These are phyloP conservation scores for Dendrocalamus sinicus DNA, from an alignment of 176 grass and related monocot species.

Conservation along the genomic window DNA sequence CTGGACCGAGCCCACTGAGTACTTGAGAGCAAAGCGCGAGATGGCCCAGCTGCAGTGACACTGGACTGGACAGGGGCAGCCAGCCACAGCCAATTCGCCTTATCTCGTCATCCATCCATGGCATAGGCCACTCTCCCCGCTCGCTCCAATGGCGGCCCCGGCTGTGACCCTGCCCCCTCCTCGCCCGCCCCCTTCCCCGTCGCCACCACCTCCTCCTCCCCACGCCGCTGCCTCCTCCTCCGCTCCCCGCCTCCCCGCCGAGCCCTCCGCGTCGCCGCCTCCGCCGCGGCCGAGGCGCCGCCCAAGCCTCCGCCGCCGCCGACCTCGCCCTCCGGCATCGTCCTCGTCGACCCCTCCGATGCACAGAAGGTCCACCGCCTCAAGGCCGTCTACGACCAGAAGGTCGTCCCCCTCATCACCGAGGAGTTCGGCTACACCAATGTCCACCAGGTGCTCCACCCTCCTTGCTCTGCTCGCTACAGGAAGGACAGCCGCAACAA, in stretches of 20 bases:
- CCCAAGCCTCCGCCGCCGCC: slow-evolving; percentile 46
- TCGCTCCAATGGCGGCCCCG: slow-evolving; percentile 60
- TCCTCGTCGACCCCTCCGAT: slow-evolving; percentile 73
- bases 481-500: background rate
- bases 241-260: slow-evolving; percentile 8
- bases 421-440: slow-evolving; percentile 87
- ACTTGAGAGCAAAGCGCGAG: background rate
- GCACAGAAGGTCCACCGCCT: slow-evolving; percentile 69
- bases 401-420: slow-evolving; percentile 79
- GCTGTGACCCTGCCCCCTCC: slow-evolving; percentile 60
- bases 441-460: slow-evolving; percentile 77
- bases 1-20: background rate
- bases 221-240: slow-evolving; percentile 5
- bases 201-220: slow-evolving; percentile 28
- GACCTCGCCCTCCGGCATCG: slow-evolving; percentile 60
- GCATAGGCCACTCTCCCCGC: slow-evolving; percentile 25
- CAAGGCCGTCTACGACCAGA: slow-evolving; percentile 70
- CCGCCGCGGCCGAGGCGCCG: slow-evolving; percentile 51
- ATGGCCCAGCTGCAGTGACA: slow-evolving; percentile 5
- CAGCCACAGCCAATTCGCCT: slow-evolving; percentile 11
- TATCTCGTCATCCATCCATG: slow-evolving; percentile 39
- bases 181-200: slow-evolving; percentile 31
- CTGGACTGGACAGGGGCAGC: background rate
- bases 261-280: slow-evolving; percentile 44
- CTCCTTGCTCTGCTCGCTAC: background rate